phyloP scores from a whole-genome alignment of 768 basidiomycete genomes.

The Amanita jacksonii region DNA sequence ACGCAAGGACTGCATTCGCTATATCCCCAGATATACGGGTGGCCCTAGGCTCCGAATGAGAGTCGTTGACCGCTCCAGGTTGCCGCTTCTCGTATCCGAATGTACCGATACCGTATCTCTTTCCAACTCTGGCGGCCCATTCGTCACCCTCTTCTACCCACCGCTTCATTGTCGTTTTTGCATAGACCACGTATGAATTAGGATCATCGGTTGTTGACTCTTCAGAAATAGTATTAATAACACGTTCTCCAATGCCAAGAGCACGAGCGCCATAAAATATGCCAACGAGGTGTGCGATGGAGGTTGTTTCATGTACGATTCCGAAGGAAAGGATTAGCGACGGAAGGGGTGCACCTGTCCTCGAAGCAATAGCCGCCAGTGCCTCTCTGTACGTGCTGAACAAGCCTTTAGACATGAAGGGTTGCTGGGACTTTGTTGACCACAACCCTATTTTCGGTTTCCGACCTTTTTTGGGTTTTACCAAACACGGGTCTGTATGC shows the following conservation, averaged over 20 bases:
- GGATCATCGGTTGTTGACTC: constrained; percentile 10
- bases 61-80: too few species aligned
- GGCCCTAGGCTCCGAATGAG: too few species aligned
- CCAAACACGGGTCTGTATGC: background rate
- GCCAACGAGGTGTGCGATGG: constrained; percentile 63
- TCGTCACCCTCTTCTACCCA: constrained; percentile 77
- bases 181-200: constrained; percentile 27
- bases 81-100: constrained; percentile 55
- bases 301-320: constrained; percentile 80
- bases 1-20: constrained; percentile 77
- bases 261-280: constrained; percentile 63
- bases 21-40: constrained; percentile 40
- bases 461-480: background rate
- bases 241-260: constrained; percentile 57
- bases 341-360: constrained; percentile 14
- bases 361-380: too few species aligned
- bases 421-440: too few species aligned
- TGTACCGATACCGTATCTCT: too few species aligned
- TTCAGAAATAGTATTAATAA: constrained; percentile 35
- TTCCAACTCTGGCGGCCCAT: constrained; percentile 63
- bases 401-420: too few species aligned
- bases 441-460: constrained; percentile 5
- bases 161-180: constrained; percentile 27
- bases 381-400: too few species aligned
- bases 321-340: constrained; percentile 80